Conservation (phyloP, 2,329 filamentous ascomycete species). For the Hypoxylon sp. region DNA sequence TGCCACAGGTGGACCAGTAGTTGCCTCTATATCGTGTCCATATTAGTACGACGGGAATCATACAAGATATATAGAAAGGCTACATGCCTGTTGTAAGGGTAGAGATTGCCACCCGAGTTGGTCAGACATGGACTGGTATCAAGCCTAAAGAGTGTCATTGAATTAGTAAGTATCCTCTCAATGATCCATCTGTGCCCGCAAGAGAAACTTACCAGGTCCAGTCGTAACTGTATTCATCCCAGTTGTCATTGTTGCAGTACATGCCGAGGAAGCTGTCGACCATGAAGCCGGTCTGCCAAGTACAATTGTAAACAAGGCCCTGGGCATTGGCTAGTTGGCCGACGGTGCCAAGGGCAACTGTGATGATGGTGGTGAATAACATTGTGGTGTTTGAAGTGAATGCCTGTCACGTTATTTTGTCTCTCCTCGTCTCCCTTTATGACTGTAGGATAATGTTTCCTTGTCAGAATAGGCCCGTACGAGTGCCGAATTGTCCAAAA, state of each 20-base stretch:
- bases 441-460: not conserved
- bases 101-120: constrained; percentile 52
- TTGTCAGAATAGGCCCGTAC: not conserved
- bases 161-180: constrained; percentile 21
- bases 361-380: constrained; percentile 19
- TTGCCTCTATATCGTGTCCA: constrained; percentile 48
- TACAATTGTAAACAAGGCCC: constrained; percentile 56
- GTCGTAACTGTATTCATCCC: constrained; percentile 56
- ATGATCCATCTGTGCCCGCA: not conserved
- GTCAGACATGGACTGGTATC: constrained; percentile 55
- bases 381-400: constrained; percentile 18
- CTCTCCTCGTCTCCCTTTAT: not conserved
- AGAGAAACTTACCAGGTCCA: constrained; percentile 57
- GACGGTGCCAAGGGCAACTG: constrained; percentile 43
- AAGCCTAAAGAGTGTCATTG: constrained; percentile 52
- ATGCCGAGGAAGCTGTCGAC: constrained; percentile 56
- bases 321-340: constrained; percentile 52
- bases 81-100: constrained; percentile 47
- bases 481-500: not conserved
- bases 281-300: constrained; percentile 56
- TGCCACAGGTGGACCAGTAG: constrained; percentile 51
- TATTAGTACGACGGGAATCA: constrained; percentile 1
- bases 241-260: constrained; percentile 59
- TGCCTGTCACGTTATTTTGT: constrained; percentile 10
- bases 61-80: not conserved